Evolutionary conservation across 108 stramenopile species (phyloP).

Genomic region (Conticribra weissflogii): DNA sequence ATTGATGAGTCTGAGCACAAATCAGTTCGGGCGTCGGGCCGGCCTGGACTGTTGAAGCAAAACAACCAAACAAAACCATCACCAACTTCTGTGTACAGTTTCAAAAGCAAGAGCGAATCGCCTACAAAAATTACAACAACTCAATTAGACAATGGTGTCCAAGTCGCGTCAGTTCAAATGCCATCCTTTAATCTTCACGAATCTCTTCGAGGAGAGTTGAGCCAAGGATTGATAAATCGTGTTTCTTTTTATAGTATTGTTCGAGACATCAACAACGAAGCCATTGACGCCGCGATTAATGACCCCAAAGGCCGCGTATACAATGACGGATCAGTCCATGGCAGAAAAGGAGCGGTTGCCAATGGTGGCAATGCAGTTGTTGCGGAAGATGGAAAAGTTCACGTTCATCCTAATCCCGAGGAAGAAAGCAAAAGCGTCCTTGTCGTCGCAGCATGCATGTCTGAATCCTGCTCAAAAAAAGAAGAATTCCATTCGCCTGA

Average conservation of each 20-base stretch:
- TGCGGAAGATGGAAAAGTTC: conserved; percentile 47
- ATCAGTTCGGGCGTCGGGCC: background rate
- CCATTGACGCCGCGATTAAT: conserved; percentile 38
- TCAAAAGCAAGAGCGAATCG: conserved; percentile 9
- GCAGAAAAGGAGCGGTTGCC: conserved; percentile 41
- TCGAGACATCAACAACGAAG: conserved; percentile 89
- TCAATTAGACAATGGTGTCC: conserved; percentile 31
- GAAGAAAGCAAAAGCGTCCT: conserved; percentile 35
- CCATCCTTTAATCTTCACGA: conserved; percentile 63
- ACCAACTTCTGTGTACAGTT: conserved; percentile 35
- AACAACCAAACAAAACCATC: conserved; percentile 15
- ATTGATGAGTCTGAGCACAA: background rate
- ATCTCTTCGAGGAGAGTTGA: conserved; percentile 61
- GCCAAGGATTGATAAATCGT: conserved; percentile 69
- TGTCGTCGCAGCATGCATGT: conserved; percentile 20
- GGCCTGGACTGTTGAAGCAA: background rate
- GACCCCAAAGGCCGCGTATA: conserved; percentile 33
- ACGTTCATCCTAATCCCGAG: conserved; percentile 37
- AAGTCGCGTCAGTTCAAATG: conserved; percentile 28
- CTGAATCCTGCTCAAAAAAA: background rate
- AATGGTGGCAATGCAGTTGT: conserved; percentile 51
- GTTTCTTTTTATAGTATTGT: conserved; percentile 82
- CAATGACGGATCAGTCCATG: conserved; percentile 21
- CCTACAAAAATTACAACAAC: background rate
- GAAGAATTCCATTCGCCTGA: background rate